These are phyloP conservation scores for Microcos paniculata DNA, from an alignment of 345 rosid species.

Conservation along the genomic window DNA sequence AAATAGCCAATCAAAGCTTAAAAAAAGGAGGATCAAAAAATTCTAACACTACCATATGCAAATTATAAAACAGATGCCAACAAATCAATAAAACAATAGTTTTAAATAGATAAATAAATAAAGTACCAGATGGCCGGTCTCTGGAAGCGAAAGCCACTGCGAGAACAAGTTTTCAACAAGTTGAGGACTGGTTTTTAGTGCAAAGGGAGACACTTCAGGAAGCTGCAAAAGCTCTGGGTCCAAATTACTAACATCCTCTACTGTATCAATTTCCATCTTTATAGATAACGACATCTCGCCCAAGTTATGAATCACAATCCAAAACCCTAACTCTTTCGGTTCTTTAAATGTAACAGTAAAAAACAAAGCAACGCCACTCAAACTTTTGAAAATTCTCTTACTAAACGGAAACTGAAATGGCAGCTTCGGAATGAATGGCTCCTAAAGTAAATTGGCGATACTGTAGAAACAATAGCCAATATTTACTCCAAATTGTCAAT, in stretches of 20 bases:
- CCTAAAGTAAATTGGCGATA: not conserved
- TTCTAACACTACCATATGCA: not conserved
- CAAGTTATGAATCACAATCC: slow-evolving; percentile 12
- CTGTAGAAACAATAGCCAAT: not conserved
- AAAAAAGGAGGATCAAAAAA: too few relatives aligned
- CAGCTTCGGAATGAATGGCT: not conserved
- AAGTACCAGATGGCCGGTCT: slow-evolving; percentile 58
- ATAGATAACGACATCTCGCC: not conserved
- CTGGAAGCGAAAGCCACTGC: slow-evolving; percentile 87
- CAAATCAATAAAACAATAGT: not conserved
- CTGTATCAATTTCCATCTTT: slow-evolving; percentile 39
- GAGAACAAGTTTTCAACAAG: slow-evolving; percentile 64
- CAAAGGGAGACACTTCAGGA: slow-evolving; percentile 58
- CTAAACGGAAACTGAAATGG: not conserved
- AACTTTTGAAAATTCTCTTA: not conserved
- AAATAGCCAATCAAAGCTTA: not conserved
- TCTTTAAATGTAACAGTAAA: not conserved
- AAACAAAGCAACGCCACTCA: not conserved
- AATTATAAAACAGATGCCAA: not conserved
- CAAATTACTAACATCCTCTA: slow-evolving; percentile 41
- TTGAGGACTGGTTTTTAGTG: slow-evolving; percentile 48
- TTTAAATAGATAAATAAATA: not conserved
- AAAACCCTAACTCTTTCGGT: slow-evolving; percentile 8
- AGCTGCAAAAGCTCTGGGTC: slow-evolving; percentile 74
- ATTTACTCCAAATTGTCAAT: not conserved